Conservation (phyloP, 495 filamentous ascomycete species). For the Recurvomyces mirabilis region DNA sequence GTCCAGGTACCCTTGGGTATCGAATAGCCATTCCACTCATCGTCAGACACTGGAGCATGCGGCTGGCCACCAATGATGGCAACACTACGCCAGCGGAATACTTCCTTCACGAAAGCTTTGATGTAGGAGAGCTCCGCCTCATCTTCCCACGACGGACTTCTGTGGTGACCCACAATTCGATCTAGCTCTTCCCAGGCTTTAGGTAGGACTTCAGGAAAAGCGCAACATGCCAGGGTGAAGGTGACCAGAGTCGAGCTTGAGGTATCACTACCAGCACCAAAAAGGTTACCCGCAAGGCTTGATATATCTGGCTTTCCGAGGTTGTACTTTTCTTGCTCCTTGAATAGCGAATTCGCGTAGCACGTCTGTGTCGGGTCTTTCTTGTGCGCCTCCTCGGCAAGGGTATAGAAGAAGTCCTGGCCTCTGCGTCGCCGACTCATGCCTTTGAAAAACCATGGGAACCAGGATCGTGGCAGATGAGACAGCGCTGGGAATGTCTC, state of each 20-base stretch:
- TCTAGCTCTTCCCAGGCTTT: constrained; percentile 31
- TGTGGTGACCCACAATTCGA: constrained; percentile 24
- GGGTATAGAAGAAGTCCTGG: constrained; percentile 33
- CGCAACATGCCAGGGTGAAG: constrained; percentile 28
- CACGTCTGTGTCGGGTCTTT: constrained; percentile 27
- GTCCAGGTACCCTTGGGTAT: constrained; percentile 30
- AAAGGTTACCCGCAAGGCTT: constrained; percentile 35
- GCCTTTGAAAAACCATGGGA: constrained; percentile 45
- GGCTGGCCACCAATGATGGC: constrained; percentile 32
- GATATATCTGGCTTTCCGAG: constrained; percentile 32
- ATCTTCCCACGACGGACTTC: constrained; percentile 28
- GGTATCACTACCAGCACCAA: constrained; percentile 57
- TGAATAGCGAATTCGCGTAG: constrained; percentile 33
- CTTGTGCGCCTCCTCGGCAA: constrained; percentile 33
- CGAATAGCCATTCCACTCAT: constrained; percentile 28
- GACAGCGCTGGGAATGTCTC: constrained; percentile 46
- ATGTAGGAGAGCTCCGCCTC: constrained; percentile 25
- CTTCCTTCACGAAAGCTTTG: constrained; percentile 29
- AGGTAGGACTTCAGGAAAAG: constrained; percentile 26
- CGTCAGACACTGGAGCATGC: constrained; percentile 29
- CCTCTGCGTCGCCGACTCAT: constrained; percentile 29
- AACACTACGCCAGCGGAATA: constrained; percentile 29
- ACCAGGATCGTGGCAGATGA: constrained; percentile 42
- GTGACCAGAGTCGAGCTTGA: constrained; percentile 29
- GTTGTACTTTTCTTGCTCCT: constrained; percentile 32